Base-by-base conservation (phyloP, 495 filamentous ascomycete genomes). In the Platismatia glauca region DNA sequence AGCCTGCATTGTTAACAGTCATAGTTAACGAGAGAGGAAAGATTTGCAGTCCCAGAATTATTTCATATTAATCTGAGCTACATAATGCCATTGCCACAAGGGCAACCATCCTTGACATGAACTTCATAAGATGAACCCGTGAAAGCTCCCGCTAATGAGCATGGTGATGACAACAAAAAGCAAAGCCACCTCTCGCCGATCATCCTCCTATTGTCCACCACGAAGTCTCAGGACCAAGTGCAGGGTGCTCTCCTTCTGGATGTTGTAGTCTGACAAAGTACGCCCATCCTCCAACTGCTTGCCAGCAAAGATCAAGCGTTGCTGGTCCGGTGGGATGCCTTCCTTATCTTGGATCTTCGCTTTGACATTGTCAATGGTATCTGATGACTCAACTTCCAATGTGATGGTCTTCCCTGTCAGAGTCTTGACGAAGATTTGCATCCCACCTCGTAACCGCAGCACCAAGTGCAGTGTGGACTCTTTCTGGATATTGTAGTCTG, bases 401-500 rank as follows among this genome's bases (percentile, higher is more conserved):
- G 90, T 95, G 66, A 95, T 95, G 5, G 90, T 95, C 85, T 95
- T 95, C 20, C 90, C 91, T 13, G 91, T 95, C 61, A 94, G 76
- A 12, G 91, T 94, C 85, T 95, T 95, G 69, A 95, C 90, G 73
- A 95, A 95, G 67, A 95, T 93, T 71, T 95, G 90, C 89, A 94
- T 94, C 77, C 93, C 93, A 85, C 93, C 93, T 81, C 93, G 91
- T 16, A 98, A 88, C 74, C 94, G 89, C 61, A 98, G 90, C 53
- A 98, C 94, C 66, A 98, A 78, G 77, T 98, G 94, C 16, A 98
- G 82, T n/a, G 94, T 98, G 46, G 88, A 91, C 76, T 97, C 94
- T 79, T 98, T 98, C 75, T 97, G 94, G 58, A 97, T 98, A 81
- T 98, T 98, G 84, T 97, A 97, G 72, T 97, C 94, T 65, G 85